Conservation (phyloP, 73 alveolate genomes). For the Paramecium pentaurelia region DNA sequence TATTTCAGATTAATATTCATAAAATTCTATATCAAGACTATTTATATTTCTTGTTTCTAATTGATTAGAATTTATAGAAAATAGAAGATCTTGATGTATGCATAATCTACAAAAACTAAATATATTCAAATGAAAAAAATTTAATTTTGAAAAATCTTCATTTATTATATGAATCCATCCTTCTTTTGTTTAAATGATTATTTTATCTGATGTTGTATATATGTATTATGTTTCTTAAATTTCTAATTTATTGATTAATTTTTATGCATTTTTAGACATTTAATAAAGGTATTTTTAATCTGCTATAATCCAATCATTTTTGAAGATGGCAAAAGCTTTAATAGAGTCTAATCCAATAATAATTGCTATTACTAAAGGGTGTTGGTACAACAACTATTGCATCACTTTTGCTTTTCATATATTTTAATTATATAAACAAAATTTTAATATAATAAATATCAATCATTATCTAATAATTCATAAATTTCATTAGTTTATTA, state of each 20-base stretch:
- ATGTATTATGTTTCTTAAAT: neutral
- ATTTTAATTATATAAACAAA: neutral
- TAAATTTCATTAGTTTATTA: neutral
- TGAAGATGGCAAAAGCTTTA: neutral
- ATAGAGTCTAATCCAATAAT: neutral
- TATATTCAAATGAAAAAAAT: neutral
- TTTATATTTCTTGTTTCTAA: neutral
- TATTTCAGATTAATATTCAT: neutral
- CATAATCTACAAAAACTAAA: neutral
- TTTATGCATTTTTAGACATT: neutral
- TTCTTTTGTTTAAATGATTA: neutral
- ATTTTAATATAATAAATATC: neutral
- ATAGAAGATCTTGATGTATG: neutral
- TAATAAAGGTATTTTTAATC: neutral
- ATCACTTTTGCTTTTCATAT: neutral
- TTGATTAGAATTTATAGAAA: neutral
- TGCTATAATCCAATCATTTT: neutral
- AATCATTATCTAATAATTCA: neutral
- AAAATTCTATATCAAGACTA: neutral
- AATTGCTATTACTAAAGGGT: neutral
- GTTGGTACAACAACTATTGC: conserved; percentile 10
- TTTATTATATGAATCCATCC: neutral
- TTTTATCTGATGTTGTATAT: neutral
- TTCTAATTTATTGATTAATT: neutral
- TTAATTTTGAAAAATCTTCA: neutral